A percentile compares a stretch with the other conserved stretches of the same genome.
phyloP scores from a whole-genome alignment of 2,329 filamentous ascomycete genomes.

The Parastagonospora nodorum region DNA sequence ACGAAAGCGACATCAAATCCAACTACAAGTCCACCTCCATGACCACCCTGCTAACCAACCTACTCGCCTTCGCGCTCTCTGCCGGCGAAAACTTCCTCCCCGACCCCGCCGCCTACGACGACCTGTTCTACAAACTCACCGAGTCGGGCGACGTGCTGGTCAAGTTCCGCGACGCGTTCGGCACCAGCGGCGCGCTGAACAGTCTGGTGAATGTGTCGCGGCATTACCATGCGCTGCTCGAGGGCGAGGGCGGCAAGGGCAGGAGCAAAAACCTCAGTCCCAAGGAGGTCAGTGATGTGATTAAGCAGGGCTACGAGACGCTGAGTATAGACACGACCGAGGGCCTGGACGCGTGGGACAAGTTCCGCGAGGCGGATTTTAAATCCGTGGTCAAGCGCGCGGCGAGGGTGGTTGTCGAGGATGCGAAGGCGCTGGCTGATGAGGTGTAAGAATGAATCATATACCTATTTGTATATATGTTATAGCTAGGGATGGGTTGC shows the following conservation, averaged over 20 bases:
- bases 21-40: constrained; percentile 73
- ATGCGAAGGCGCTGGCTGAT: constrained; percentile 60
- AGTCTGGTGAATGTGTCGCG: constrained; percentile 80
- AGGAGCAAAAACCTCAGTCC: constrained; percentile 74
- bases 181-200: constrained; percentile 67
- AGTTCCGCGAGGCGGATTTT: constrained; percentile 85
- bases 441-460: constrained; percentile 11
- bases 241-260: constrained; percentile 57
- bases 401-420: constrained; percentile 76
- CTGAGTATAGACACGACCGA: constrained; percentile 89
- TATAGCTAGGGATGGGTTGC: not conserved
- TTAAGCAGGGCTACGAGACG: constrained; percentile 96
- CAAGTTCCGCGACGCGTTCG: constrained; percentile 82
- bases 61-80: constrained; percentile 82
- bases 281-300: constrained; percentile 83
- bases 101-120: constrained; percentile 85
- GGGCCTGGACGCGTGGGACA: constrained; percentile 85
- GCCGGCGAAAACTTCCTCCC: constrained; percentile 90
- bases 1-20: constrained; percentile 75
- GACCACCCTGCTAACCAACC: constrained; percentile 77
- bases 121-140: constrained; percentile 97
- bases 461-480: not conserved
- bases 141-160: constrained; percentile 83
- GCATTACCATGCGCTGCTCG: constrained; percentile 86
- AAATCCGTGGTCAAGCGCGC: constrained; percentile 85